These are phyloP conservation scores for Crithidia mellificae DNA, from an alignment of 208 protist genomes.

Conservation along the genomic window DNA sequence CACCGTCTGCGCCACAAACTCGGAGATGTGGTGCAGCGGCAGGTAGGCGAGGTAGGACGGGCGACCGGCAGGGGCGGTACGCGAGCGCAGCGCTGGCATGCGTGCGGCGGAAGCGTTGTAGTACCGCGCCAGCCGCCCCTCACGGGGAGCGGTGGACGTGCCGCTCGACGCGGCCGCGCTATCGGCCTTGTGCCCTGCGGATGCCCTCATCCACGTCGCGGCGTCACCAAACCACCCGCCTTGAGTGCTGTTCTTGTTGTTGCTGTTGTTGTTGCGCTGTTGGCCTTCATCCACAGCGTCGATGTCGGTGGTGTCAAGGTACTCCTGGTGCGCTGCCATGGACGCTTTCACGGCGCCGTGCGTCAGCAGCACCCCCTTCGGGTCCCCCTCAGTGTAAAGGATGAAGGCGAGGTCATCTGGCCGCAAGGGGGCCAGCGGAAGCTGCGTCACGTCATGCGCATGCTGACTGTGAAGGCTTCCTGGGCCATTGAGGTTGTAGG, in stretches of 20 bases:
- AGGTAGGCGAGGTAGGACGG: constrained; percentile 81
- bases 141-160: not conserved
- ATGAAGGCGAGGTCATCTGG: constrained; percentile 62
- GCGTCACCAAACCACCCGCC: too few relatives aligned
- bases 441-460: constrained; percentile 7
- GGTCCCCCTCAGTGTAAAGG: constrained; percentile 81
- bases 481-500: too few relatives aligned
- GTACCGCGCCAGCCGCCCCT: constrained; percentile 18
- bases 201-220: too few relatives aligned
- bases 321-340: constrained; percentile 37
- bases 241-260: not conserved
- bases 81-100: constrained; percentile 33
- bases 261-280: constrained; percentile 22
- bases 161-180: not conserved
- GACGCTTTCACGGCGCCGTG: constrained; percentile 65
- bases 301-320: constrained; percentile 33
- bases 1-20: constrained; percentile 57
- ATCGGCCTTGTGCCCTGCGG: not conserved
- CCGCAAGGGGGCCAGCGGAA: constrained; percentile 29
- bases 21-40: constrained; percentile 77
- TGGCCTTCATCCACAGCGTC: too few relatives aligned
- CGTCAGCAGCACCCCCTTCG: constrained; percentile 83
- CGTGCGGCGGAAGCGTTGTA: not conserved
- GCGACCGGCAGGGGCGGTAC: constrained; percentile 25
- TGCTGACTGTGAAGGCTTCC: too few relatives aligned